Evolutionary conservation across 2,329 filamentous ascomycete genomes (phyloP), one percentile per base, ranked within the genome.

Genomic region (Pyrenophora graminea): DNA sequence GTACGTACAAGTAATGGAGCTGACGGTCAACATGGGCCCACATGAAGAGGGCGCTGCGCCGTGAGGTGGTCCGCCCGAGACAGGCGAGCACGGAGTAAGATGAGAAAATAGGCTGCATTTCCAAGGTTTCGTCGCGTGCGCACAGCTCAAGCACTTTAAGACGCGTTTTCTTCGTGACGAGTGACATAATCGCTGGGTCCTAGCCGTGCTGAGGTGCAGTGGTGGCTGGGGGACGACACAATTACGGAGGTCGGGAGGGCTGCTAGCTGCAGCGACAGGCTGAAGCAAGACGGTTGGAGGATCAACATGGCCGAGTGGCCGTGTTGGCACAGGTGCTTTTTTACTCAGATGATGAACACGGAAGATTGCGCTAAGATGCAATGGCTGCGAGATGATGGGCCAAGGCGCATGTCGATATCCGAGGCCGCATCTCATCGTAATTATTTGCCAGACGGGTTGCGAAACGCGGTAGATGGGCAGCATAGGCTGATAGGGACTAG

Each of bases 111-210:
- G 64, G 51, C 41, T 63, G 53, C 51, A 45, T 39, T 48, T 32
- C 48, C 44, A 54, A 56, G 48, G 61, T 64, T 66, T 63, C 55
- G 58, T 64, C 61, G 66, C 67, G 66, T 65, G 60, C 55, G 55
- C 55, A 58, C 57, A 64, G 63, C 64, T 63, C 58, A 56, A 53
- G 53, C 55, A 59, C 56, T 62, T 61, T 56, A 57, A 58, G 55
- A 66, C 68, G 67, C 68, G 67, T 59, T 56, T 51, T 23, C 55
- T 46, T 69, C 69, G 68, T 62, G 69, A 62, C 61, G 15, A 56
- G 63, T 68, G 64, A 66, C 59, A 62, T 61, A 59, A 62, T 58
- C 23, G 50, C 45, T 53, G 48, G 46, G 44, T 48, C n/a, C 42
- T 36, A 50, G 48, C 36, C 62, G 56, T 62, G 61, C 56, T 59